Percentiles rank a stretch among this genome's conserved stretches.
These are phyloP conservation scores for Globisporangium paroecandrum DNA, from an alignment of 352 stramenopile genomes.

Conservation along the genomic window DNA sequence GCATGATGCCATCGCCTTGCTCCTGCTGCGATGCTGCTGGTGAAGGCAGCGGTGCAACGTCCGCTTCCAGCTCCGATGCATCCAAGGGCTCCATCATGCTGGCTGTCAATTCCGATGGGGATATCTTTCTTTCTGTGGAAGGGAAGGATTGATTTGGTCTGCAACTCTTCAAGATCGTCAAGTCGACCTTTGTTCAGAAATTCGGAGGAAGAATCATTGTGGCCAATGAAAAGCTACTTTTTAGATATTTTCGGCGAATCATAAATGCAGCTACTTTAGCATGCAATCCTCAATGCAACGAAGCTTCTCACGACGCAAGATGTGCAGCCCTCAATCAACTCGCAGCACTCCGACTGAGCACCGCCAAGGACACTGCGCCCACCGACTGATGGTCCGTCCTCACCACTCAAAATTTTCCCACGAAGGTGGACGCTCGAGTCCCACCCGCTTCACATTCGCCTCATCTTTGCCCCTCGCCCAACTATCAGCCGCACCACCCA, in stretches of 20 bases:
- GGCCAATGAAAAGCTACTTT: not conserved
- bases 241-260: not conserved
- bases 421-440: not conserved
- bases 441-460: not conserved
- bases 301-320: no score
- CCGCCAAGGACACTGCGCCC: no score
- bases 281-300: no score
- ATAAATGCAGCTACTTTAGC: not conserved
- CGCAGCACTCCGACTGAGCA: not conserved
- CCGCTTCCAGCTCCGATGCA: constrained; percentile 1
- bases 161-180: constrained; percentile 10
- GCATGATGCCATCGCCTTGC: not conserved
- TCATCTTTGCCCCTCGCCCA: not conserved
- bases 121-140: constrained; percentile 14
- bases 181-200: not conserved
- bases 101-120: not conserved
- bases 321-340: not conserved
- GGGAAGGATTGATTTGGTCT: no score
- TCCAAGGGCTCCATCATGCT: constrained; percentile 14
- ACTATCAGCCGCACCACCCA: not conserved
- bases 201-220: not conserved
- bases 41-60: not conserved
- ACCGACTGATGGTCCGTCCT: not conserved
- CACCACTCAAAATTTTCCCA: not conserved
- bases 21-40: not conserved